Base-by-base conservation (phyloP, 192 early-diverging fungal genomes). In the Coemansia sp. region DNA sequence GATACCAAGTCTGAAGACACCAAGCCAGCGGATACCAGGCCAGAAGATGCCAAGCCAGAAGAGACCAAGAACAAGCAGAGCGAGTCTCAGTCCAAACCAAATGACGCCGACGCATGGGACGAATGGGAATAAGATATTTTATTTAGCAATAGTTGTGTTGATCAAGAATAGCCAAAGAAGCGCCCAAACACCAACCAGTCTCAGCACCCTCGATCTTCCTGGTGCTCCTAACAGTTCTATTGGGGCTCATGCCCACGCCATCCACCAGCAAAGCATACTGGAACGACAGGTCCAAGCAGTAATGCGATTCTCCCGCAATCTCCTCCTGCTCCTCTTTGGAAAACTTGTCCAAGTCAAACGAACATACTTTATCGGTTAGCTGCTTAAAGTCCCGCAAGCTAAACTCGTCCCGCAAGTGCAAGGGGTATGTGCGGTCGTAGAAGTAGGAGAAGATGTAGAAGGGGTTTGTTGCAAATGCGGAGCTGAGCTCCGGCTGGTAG, bases 371-470 rank as follows among this genome's bases (percentile, higher is more conserved):
- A 14, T 87, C 79, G 3, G 89, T 84, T 44, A 90, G 63, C 1
- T 70, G 68, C 30, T 86, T 84, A 13, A 96, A 55, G 20, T 92
- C 83, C 7, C 61, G 62, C 9, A 94, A 76, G 21, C 81, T 81
- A 68, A 96, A 93, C 35, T 87, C 85, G 35, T 81, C 71, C 21
- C 82, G 81, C 44, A 87, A 80, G 26, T 86, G 87, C 12, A 90
- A 78, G 5, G 89, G 89, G 31, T 84, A 71, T 0, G 87, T 84
- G 38, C 88, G 82, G 64, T 98, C 96, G 79, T 91, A 98, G 65
- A 98, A 96, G 83, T 87, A 98, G 18, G 91, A 94, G 75, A 98
- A 97, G 10, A 91, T 88, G 70, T 94, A 96, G 21, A 98, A 84
- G 36, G 93, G 93, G 26, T 86, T 79, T 1, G 68, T 55, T 14